Base-by-base conservation (phyloP, 2,329 filamentous ascomycete species). In the Pseudogymnoascus sp. region DNA sequence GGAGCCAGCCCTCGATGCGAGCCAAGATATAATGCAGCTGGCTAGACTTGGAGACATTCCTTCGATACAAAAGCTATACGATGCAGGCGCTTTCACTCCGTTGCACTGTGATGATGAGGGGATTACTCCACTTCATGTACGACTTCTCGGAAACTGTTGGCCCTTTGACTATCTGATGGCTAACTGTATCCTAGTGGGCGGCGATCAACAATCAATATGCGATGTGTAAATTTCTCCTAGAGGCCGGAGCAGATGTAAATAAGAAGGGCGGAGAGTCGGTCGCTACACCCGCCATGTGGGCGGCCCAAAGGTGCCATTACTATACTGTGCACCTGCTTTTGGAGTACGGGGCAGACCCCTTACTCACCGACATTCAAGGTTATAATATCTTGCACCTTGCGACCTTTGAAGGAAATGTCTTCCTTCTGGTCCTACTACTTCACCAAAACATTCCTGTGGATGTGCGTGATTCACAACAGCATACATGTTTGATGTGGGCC, bases 131-230 rank as follows among this genome's bases (percentile, higher is more conserved):
- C 78, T 99, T 76, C 95, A 97, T 81, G 93, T 97, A 82, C 71
- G 84, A 79, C 31, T 61, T 29, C 11, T 42, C 60, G 8, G n/a
- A n/a, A 31, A 29, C 4, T 37, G 42, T 21, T 31, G 7, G 14
- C 16, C 50, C 62, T 59, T 65, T 61, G 40, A 37, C n/a, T 16
- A 37, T 61, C 19, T 61, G 11, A 2, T 50, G 21, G 53, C 50
- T 64, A 50, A 64, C 61, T 67, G 65, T 59, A 50, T 64, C 69
- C 62, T 74, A 99, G 91, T 99, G 95, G 95, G 95, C 95, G 56
- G 91, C 96, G 38, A 97, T 99, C 75, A 99, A 99, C 79, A 97
- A 97, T 73, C 95, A 97, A 75, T 96, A 93, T 78, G 90, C 91
- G 68, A 92, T 97, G 81, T 97, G 93, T 83, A 93, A 95, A 76